Evolutionary conservation across 768 basidiomycete genomes (phyloP).

Genomic region (Lactifluus piperatus): DNA sequence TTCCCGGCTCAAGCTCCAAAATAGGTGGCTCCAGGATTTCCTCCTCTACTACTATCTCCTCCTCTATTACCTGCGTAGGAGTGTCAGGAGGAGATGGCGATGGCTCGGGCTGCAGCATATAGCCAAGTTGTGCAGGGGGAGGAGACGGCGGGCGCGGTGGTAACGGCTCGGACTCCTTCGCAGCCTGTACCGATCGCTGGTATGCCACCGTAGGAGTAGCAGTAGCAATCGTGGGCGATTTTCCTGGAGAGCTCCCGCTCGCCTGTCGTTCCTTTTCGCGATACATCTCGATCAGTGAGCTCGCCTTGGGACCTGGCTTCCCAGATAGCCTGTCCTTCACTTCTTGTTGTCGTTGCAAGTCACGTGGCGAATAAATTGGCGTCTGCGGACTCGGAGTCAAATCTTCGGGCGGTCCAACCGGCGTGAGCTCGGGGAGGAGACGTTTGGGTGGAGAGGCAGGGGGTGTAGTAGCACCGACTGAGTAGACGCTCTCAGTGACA

Average conservation of each 20-base stretch:
- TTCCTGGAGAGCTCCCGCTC: constrained; percentile 21
- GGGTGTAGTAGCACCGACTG: neutral
- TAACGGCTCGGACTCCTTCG: constrained; percentile 2
- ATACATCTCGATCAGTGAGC: constrained; percentile 80
- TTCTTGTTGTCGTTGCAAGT: constrained; percentile 8
- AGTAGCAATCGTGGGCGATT: constrained; percentile 20
- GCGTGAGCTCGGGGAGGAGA: neutral
- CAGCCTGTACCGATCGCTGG: neutral
- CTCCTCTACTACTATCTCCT: constrained; percentile 9
- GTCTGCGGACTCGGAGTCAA: neutral
- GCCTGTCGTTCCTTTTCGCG: constrained; percentile 51
- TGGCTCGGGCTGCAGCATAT: neutral
- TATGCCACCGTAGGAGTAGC: neutral
- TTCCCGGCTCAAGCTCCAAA: constrained; percentile 34
- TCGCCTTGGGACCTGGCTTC: too few relatives aligned
- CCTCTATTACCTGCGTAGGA: neutral
- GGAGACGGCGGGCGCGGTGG: constrained; percentile 22
- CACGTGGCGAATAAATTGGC: neutral
- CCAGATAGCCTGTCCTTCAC: too few relatives aligned
- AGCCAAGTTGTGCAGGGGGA: too few relatives aligned
- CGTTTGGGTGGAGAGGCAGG: neutral
- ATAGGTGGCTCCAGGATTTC: constrained; percentile 31
- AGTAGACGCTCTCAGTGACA: constrained; percentile 10
- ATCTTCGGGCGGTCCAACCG: too few relatives aligned
- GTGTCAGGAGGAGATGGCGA: neutral